Percentiles rank a stretch among this genome's conserved stretches.
phyloP scores from a whole-genome alignment of 1,139 yeast genomes.

The Geotrichum klebahnii region DNA sequence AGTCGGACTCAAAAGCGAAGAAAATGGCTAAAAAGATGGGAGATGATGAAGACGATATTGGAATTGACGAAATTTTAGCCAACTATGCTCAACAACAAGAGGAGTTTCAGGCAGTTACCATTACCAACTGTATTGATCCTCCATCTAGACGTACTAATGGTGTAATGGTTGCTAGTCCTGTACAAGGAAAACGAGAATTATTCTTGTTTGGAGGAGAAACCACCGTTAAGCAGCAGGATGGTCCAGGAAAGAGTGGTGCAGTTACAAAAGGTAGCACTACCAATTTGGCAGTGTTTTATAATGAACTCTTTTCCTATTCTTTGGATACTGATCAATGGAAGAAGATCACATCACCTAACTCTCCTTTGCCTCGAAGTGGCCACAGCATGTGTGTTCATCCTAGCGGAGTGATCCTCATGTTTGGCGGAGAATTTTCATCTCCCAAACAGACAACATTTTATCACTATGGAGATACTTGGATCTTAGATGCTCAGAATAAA shows the following conservation, averaged over 20 bases:
- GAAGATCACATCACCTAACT: slow-evolving; percentile 68
- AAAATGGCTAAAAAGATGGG: slow-evolving; percentile 71
- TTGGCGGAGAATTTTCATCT: slow-evolving; percentile 96
- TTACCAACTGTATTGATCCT: slow-evolving; percentile 49
- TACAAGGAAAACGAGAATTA: slow-evolving; percentile 71
- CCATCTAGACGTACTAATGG: slow-evolving; percentile 74
- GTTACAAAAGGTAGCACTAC: slow-evolving; percentile 34
- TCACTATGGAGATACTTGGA: slow-evolving; percentile 96
- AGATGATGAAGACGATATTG: slow-evolving; percentile 81
- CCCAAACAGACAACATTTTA: slow-evolving; percentile 95
- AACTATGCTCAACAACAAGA: slow-evolving; percentile 71
- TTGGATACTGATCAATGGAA: slow-evolving; percentile 83
- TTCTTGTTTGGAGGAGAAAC: slow-evolving; percentile 88
- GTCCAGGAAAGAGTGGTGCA: slow-evolving; percentile 15
- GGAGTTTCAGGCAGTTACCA: slow-evolving; percentile 64
- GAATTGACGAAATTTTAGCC: slow-evolving; percentile 77
- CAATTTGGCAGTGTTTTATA: slow-evolving; percentile 65
- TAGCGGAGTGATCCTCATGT: slow-evolving; percentile 74
- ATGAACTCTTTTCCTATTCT: slow-evolving; percentile 71
- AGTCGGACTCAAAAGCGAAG: slow-evolving; percentile 69
- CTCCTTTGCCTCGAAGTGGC: slow-evolving; percentile 90
- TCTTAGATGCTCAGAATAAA: slow-evolving; percentile 72
- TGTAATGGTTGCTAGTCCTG: slow-evolving; percentile 69
- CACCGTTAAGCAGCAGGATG: slow-evolving; percentile 33
- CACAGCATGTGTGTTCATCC: slow-evolving; percentile 95